Evolutionary conservation across 805 yeast genomes (phyloP).

Genomic region (Kazachstania taianensis): DNA sequence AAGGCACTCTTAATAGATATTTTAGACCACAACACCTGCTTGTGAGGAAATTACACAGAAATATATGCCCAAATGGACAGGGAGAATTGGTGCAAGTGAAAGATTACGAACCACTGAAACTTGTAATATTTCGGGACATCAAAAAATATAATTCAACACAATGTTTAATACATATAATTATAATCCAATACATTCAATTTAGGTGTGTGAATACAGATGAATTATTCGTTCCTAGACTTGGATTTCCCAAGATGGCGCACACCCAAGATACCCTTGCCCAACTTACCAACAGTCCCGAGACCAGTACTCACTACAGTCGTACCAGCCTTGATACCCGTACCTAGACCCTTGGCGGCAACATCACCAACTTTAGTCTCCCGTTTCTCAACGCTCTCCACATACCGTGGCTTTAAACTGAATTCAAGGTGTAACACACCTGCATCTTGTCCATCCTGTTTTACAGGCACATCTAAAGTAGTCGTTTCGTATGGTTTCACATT

Average conservation of each 20-base stretch:
- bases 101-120: neutral
- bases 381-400: constrained; percentile 39
- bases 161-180: neutral
- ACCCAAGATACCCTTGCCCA: constrained; percentile 15
- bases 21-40: no score
- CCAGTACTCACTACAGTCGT: constrained; percentile 36
- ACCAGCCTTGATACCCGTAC: constrained; percentile 37
- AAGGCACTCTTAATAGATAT: no score
- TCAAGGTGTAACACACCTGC: constrained; percentile 55
- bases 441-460: constrained; percentile 31
- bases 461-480: constrained; percentile 40
- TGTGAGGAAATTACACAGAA: no score
- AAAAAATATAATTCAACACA: no score
- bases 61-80: neutral
- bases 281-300: constrained; percentile 31
- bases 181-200: no score
- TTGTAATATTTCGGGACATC: neutral
- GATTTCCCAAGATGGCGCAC: constrained; percentile 5
- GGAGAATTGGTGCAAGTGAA: neutral
- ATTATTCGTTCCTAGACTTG: constrained; percentile 3
- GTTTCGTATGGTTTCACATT: constrained; percentile 41
- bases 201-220: neutral
- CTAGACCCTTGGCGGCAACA: constrained; percentile 41
- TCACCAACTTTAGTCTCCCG: constrained; percentile 35
- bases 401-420: constrained; percentile 60